phyloP scores from a whole-genome alignment of 371 early-diverging fungal genomes.

The Amoeboradix gromovi region DNA sequence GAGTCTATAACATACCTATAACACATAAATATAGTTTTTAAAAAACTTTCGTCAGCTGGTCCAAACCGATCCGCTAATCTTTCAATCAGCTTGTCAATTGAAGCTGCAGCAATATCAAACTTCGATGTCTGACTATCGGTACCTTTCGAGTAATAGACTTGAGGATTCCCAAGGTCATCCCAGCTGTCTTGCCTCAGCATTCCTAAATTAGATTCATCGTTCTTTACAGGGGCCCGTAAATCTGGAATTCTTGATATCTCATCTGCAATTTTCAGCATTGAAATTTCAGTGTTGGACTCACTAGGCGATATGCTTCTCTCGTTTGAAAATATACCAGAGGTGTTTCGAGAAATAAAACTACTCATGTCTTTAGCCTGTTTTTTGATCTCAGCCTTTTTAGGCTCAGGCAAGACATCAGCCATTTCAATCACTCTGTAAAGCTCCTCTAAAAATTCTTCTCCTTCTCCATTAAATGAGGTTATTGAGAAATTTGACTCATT shows the following conservation, averaged over 20 bases:
- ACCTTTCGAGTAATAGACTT: background rate
- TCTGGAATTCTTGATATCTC: background rate
- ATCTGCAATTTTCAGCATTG: background rate
- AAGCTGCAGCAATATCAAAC: constrained; percentile 6
- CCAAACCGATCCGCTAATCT: constrained; percentile 3
- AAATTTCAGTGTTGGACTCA: background rate
- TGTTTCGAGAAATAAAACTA: background rate
- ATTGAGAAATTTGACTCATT: background rate
- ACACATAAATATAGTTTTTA: constrained; percentile 9
- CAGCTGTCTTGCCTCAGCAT: background rate
- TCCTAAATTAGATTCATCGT: background rate
- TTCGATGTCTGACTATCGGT: background rate
- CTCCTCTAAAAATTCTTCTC: background rate
- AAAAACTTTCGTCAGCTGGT: constrained; percentile 5
- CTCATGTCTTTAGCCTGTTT: background rate
- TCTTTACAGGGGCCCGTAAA: background rate
- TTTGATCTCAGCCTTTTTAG: background rate
- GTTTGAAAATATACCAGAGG: background rate
- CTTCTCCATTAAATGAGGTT: background rate
- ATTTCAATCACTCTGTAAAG: background rate
- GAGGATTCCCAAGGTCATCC: background rate
- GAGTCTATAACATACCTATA: constrained; percentile 8
- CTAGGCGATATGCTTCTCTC: background rate
- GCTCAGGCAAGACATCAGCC: background rate
- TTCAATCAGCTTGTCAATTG: constrained; percentile 7